Percentiles rank a stretch among this genome's conserved stretches.
Evolutionary conservation across 345 rosid genomes (phyloP).

Genomic region (Tarenaya hassleriana): DNA sequence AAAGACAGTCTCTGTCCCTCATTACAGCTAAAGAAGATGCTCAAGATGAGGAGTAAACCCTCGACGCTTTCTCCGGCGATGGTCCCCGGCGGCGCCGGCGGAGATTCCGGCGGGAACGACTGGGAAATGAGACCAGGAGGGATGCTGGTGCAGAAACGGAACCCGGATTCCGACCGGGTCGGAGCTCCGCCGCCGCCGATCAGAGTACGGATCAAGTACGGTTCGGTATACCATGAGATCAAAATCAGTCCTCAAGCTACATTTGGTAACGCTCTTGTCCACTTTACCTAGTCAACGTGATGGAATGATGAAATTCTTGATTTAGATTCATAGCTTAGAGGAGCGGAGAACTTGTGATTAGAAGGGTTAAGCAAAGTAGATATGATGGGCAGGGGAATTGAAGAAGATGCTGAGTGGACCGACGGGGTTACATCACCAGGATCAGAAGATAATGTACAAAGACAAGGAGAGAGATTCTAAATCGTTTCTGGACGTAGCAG

Average conservation of each 20-base stretch:
- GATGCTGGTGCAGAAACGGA: conserved; percentile 93
- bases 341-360: too few species aligned
- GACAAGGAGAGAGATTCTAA: conserved; percentile 95
- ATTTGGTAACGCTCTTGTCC: conserved; percentile 48
- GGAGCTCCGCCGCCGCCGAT: conserved; percentile 70
- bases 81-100: conserved; percentile 36
- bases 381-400: conserved; percentile 59
- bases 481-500: conserved; percentile 64
- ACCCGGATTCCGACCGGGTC: conserved; percentile 56
- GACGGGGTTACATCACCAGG: conserved; percentile 75
- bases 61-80: conserved; percentile 41
- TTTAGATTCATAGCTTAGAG: too few species aligned
- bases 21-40: conserved; percentile 39
- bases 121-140: conserved; percentile 99
- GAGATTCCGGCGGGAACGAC: conserved; percentile 48
- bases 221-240: conserved; percentile 81
- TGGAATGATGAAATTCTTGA: neutral
- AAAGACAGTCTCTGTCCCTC: neutral
- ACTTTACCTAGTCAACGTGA: neutral
- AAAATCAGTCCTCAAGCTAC: conserved; percentile 78
- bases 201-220: conserved; percentile 81
- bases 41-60: conserved; percentile 63
- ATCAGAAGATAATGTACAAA: conserved; percentile 77
- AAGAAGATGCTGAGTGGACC: conserved; percentile 67
- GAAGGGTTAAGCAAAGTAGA: too few species aligned